Evolutionary conservation across 352 stramenopile species (phyloP).

Genomic region (Pythium oligandrum): DNA sequence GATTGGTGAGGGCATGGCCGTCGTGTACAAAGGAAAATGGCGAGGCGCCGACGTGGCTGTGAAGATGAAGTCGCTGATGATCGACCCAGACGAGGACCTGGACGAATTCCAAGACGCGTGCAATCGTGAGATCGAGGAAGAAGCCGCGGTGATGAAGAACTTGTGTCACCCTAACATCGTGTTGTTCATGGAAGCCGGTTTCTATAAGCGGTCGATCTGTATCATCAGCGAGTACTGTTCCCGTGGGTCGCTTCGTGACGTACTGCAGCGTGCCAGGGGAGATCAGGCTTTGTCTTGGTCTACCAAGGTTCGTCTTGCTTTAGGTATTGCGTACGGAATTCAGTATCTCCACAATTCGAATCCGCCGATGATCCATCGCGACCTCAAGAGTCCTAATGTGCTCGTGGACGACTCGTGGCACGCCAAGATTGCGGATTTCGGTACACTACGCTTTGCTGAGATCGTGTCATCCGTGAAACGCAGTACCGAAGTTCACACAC

Average conservation of each 20-base stretch:
- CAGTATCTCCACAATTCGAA: conserved; percentile 89
- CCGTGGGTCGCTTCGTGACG: conserved; percentile 93
- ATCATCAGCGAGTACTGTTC: conserved; percentile 96
- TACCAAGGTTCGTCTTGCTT: conserved; percentile 68
- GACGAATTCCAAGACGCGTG: conserved; percentile 77
- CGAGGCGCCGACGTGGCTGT: conserved; percentile 93
- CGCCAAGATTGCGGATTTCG: conserved; percentile 90
- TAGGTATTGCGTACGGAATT: conserved; percentile 82
- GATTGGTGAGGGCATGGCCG: conserved; percentile 78
- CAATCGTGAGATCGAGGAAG: conserved; percentile 81
- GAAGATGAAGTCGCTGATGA: conserved; percentile 88
- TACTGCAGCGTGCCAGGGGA: conserved; percentile 69
- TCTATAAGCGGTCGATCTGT: conserved; percentile 84
- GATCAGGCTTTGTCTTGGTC: conserved; percentile 51
- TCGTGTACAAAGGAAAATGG: conserved; percentile 96
- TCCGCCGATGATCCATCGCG: conserved; percentile 88
- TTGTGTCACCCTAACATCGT: conserved; percentile 85
- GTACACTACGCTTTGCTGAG: conserved; percentile 79
- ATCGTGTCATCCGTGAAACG: conserved; percentile 59
- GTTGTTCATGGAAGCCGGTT: conserved; percentile 85
- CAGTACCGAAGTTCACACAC: conserved; percentile 6
- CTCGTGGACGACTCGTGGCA: conserved; percentile 87
- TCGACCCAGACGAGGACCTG: conserved; percentile 55
- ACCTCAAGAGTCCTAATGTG: conserved; percentile 90
- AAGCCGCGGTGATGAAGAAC: conserved; percentile 77